phyloP scores from a whole-genome alignment of 805 yeast genomes.

The Candida boidinii region DNA sequence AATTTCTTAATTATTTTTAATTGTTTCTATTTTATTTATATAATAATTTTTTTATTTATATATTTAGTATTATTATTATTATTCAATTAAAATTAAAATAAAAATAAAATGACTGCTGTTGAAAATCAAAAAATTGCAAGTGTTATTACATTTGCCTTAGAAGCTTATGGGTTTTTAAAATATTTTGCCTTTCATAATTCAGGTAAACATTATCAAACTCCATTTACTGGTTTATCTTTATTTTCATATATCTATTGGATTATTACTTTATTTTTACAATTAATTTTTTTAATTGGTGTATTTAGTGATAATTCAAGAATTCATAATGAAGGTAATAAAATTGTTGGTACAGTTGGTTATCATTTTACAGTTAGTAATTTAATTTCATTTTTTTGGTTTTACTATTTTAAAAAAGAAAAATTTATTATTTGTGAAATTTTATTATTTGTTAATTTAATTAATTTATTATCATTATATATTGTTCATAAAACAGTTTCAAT shows the following conservation, averaged over 20 bases:
- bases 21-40: too few relatives aligned
- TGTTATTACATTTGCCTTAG: slow-evolving; percentile 43
- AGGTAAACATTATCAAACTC: slow-evolving; percentile 43
- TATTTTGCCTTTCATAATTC: slow-evolving; percentile 50
- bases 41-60: too few relatives aligned
- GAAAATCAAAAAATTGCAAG: slow-evolving; percentile 37
- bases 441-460: slow-evolving; percentile 49
- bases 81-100: too few relatives aligned
- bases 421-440: slow-evolving; percentile 53
- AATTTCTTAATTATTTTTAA: too few relatives aligned
- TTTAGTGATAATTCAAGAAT: slow-evolving; percentile 22
- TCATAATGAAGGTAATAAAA: slow-evolving; percentile 18
- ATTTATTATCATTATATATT: slow-evolving; percentile 46
- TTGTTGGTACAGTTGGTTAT: slow-evolving; percentile 38
- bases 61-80: too few relatives aligned
- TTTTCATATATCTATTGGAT: slow-evolving; percentile 52
- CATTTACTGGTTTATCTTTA: slow-evolving; percentile 53
- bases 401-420: slow-evolving; percentile 49
- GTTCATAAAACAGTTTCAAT: slow-evolving; percentile 52
- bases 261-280: slow-evolving; percentile 42
- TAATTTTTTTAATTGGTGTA: slow-evolving; percentile 35
- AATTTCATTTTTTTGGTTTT: slow-evolving; percentile 54
- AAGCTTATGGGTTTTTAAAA: slow-evolving; percentile 47
- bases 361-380: slow-evolving; percentile 60
- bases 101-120: too few relatives aligned